These are phyloP conservation scores for Arabis hirsuta DNA, from an alignment of 345 rosid genomes.

Conservation along the genomic window DNA sequence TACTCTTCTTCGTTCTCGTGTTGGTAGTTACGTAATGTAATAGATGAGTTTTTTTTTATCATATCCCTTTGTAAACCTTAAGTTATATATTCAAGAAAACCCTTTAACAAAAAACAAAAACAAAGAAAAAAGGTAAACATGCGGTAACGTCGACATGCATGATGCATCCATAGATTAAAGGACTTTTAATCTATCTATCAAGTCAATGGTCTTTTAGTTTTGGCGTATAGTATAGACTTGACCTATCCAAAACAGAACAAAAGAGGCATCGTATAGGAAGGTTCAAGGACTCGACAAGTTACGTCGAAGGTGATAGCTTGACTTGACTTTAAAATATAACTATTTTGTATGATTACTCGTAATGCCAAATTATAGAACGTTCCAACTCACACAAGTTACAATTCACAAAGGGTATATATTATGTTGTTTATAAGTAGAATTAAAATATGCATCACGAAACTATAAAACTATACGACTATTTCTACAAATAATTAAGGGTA, in stretches of 20 bases:
- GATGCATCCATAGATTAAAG: not conserved
- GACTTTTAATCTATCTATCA: conserved; percentile 4
- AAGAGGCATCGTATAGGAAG: conserved; percentile 19
- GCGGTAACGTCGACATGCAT: not conserved
- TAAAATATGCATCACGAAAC: not conserved
- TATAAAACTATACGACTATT: conserved; percentile 7
- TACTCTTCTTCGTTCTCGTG: too few relatives aligned
- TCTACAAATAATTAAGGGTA: not conserved
- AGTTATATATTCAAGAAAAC: too few relatives aligned
- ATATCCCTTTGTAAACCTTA: too few relatives aligned
- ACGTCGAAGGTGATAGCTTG: conserved; percentile 37
- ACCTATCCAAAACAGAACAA: conserved; percentile 5
- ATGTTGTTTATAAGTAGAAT: not conserved
- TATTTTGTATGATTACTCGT: not conserved
- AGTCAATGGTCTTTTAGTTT: conserved; percentile 40
- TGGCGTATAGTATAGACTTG: conserved; percentile 15
- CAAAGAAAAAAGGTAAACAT: too few relatives aligned
- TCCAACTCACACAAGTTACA: not conserved
- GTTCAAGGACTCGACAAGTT: conserved; percentile 2
- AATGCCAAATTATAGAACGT: not conserved
- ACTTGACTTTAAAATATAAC: conserved; percentile 15
- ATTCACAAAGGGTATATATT: not conserved
- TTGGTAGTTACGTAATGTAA: too few relatives aligned
- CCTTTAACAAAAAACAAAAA: too few relatives aligned
- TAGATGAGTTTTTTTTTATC: too few relatives aligned